A percentile compares a stretch with the other conserved stretches of the same genome.
These are phyloP conservation scores for Eucalyptus guilfoylei DNA, from an alignment of 345 rosid species.

Conservation along the genomic window DNA sequence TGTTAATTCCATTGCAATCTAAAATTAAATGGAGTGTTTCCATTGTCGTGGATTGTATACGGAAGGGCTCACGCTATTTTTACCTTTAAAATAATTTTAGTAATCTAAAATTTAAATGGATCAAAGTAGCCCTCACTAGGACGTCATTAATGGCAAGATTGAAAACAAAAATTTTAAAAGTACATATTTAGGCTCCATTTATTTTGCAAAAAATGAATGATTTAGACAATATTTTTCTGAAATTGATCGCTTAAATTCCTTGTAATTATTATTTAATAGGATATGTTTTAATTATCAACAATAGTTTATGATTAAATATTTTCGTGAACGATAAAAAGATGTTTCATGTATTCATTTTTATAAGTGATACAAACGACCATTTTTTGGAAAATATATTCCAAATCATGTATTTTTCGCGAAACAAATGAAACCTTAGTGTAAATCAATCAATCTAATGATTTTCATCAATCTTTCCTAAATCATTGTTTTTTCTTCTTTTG, in stretches of 20 bases:
- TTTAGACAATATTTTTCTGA: too few species aligned
- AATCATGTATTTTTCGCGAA: too few species aligned
- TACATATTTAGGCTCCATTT: too few species aligned
- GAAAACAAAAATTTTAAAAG: too few species aligned
- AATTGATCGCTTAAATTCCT: too few species aligned
- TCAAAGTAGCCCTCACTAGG: background rate
- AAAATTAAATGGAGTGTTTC: background rate
- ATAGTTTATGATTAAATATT: too few species aligned
- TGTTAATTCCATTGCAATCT: background rate
- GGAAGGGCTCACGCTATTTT: background rate
- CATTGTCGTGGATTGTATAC: background rate
- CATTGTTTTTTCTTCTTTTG: background rate
- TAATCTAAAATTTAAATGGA: background rate
- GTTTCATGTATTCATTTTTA: too few species aligned
- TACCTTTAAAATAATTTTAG: background rate
- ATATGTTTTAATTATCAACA: too few species aligned
- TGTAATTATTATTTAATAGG: too few species aligned
- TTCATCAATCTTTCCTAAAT: background rate
- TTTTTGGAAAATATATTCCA: too few species aligned
- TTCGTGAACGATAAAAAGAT: rapidly evolving
- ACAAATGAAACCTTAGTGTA: background rate
- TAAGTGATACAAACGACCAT: too few species aligned
- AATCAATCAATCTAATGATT: background rate
- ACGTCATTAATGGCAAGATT: background rate
- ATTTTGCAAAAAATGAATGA: too few species aligned